A percentile compares a stretch with the other conserved stretches of the same genome.
phyloP scores from a whole-genome alignment of 2,329 filamentous ascomycete genomes.

The Trematosphaeria pertusa region DNA sequence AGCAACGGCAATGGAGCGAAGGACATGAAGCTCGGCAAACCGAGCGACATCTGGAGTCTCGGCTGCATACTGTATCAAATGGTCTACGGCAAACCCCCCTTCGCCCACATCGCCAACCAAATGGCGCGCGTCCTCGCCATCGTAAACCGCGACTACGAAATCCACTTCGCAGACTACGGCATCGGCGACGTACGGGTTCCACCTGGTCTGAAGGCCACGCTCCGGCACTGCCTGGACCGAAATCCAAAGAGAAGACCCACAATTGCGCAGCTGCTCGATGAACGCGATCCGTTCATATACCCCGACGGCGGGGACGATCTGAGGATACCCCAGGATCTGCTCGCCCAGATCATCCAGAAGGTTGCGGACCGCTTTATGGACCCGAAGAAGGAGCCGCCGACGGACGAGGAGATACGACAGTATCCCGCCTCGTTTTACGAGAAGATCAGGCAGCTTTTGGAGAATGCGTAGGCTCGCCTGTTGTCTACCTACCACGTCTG shows the following conservation, averaged over 20 bases:
- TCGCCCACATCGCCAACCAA: conserved; percentile 87
- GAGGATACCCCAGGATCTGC: conserved; percentile 59
- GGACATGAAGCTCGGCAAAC: conserved; percentile 94
- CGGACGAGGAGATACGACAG: conserved; percentile 60
- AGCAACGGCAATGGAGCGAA: conserved; percentile 58
- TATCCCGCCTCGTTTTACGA: conserved; percentile 57
- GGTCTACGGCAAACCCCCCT: conserved; percentile 96
- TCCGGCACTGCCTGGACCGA: conserved; percentile 65
- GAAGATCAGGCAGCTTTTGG: conserved; percentile 53
- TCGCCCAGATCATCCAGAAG: conserved; percentile 65
- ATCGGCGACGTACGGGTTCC: conserved; percentile 68
- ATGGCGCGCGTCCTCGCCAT: conserved; percentile 88
- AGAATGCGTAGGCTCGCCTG: no score
- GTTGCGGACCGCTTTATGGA: conserved; percentile 67
- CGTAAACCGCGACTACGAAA: conserved; percentile 76
- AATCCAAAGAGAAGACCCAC: conserved; percentile 64
- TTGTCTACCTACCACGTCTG: no score
- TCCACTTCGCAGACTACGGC: conserved; percentile 74
- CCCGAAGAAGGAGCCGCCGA: conserved; percentile 59
- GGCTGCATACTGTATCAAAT: conserved; percentile 98
- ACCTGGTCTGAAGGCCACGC: conserved; percentile 60
- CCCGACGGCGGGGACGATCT: conserved; percentile 63
- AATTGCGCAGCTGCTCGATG: conserved; percentile 62
- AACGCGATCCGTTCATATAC: conserved; percentile 64
- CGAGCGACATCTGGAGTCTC: conserved; percentile 93